These are phyloP conservation scores for Yarrowia sp. DNA, from an alignment of 805 yeast genomes.

Conservation along the genomic window DNA sequence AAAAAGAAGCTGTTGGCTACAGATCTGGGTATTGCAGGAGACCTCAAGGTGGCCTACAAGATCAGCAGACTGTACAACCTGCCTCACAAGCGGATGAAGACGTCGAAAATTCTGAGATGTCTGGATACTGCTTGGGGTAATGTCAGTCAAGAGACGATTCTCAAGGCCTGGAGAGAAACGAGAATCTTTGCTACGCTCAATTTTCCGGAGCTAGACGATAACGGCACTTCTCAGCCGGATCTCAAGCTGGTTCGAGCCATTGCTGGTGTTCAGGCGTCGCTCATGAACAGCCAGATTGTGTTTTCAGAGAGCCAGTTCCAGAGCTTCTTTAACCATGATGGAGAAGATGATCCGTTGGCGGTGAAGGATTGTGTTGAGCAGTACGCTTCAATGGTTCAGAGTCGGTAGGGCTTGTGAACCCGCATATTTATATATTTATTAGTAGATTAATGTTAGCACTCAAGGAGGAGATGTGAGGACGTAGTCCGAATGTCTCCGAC, in stretches of 20 bases:
- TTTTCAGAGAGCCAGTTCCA: constrained; percentile 6
- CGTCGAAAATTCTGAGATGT: not conserved
- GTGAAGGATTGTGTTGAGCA: constrained; percentile 9
- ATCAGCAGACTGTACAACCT: not conserved
- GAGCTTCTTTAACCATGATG: constrained; percentile 4
- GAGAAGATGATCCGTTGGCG: not conserved
- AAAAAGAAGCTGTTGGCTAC: constrained; percentile 4
- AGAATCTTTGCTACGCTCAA: constrained; percentile 9
- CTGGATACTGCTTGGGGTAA: constrained; percentile 4
- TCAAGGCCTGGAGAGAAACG: constrained; percentile 10
- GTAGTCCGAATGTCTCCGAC: too few relatives aligned
- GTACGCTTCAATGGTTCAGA: constrained; percentile 11
- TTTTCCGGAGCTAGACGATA: not conserved
- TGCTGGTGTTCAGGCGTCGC: not conserved
- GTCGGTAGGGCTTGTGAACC: not conserved
- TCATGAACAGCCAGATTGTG: not conserved
- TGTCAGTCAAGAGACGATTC: not conserved
- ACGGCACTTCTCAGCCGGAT: not conserved
- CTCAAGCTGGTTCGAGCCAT: not conserved
- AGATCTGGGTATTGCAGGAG: not conserved
- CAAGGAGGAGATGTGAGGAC: too few relatives aligned
- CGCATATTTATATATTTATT: constrained; percentile 14
- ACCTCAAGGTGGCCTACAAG: constrained; percentile 12
- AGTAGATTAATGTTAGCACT: too few relatives aligned
- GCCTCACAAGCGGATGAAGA: not conserved